Evolutionary conservation across 2,329 filamentous ascomycete species (phyloP).

Genomic region (Neurospora sp.): DNA sequence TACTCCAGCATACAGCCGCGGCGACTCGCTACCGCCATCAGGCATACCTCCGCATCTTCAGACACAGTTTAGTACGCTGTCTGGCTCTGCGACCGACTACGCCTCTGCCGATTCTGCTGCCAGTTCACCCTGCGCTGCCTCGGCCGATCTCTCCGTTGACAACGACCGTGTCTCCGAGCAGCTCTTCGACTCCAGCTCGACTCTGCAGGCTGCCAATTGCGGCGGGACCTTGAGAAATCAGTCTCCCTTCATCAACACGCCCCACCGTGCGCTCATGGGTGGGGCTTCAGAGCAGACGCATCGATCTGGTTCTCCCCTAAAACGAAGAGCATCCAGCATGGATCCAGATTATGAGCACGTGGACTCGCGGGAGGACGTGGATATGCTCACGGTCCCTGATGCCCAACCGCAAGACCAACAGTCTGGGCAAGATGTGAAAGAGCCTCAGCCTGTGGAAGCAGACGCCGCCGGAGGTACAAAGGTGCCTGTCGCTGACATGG

Average conservation of each 20-base stretch:
- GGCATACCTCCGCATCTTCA: slow-evolving; percentile 44
- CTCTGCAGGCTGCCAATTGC: slow-evolving; percentile 20
- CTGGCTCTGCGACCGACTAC: slow-evolving; percentile 37
- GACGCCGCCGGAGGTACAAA: background rate
- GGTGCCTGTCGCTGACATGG: slow-evolving; percentile 1
- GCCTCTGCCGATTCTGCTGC: slow-evolving; percentile 37
- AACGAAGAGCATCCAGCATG: slow-evolving; percentile 54
- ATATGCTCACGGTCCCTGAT: slow-evolving; percentile 29
- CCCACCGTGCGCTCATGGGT: slow-evolving; percentile 48
- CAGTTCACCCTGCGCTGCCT: slow-evolving; percentile 47
- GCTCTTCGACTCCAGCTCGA: slow-evolving; percentile 31
- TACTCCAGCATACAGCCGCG: slow-evolving; percentile 30
- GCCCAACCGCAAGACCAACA: slow-evolving; percentile 10
- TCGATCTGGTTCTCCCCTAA: slow-evolving; percentile 54
- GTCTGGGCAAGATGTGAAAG: slow-evolving; percentile 3
- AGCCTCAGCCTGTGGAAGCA: background rate
- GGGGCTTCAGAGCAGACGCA: slow-evolving; percentile 47
- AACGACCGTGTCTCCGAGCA: slow-evolving; percentile 39
- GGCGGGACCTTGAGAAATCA: slow-evolving; percentile 31
- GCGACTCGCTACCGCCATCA: slow-evolving; percentile 36
- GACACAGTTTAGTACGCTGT: slow-evolving; percentile 26
- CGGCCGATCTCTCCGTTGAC: slow-evolving; percentile 46
- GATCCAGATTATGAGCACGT: slow-evolving; percentile 34
- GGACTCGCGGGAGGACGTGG: slow-evolving; percentile 33
- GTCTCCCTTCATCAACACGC: slow-evolving; percentile 40